Base-by-base conservation (phyloP, 2,329 filamentous ascomycete species). In the Diaporthe citri region DNA sequence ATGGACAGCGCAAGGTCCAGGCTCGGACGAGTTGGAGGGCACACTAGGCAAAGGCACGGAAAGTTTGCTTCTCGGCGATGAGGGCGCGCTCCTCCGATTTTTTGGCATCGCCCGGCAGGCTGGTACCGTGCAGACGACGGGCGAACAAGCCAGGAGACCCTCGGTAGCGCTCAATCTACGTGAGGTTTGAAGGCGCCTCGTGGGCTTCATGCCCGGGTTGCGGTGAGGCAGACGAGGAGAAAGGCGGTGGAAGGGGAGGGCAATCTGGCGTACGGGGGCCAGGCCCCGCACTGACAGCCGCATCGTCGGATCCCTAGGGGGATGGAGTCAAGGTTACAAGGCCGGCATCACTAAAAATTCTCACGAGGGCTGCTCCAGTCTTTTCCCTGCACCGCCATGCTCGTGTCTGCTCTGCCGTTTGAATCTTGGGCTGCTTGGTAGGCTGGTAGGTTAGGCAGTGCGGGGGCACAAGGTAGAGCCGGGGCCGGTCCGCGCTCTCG, bases 351-450 rank as follows among this genome's bases (percentile, higher is more conserved):
- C 34, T 69, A 69, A 55, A 69, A 69, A 41, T 55, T 69, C 64
- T 69, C 48, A 52, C 20, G 48, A 36, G 31, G 34, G n/a, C n/a
- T 55, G 31, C 46, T 52, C 64, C 64, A 52, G 46, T 67, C 22
- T 62, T 72, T 55, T 52, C 41, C 36, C 57, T 43, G 71, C 57
- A 72, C 71, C 57, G 71, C 71, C 71, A 64, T 72, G 71, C 57
- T 64, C 56, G 57, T 52, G 56, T 60, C 43, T 25, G n/a, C 20
- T 25, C 34, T 52, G 28, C 28, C 43, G 64, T 52, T 48, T 39
- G 64, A 52, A 31, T 51, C 31, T 39, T 52, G 46, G 43, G 39
- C 39, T 46, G 39, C 8, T 34, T 69, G 15, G 48, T 15, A 36
- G 22, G 48, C n/a, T 69, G 15, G 48, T 15, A 36, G 22, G 48